Percentiles rank a stretch among this genome's conserved stretches.
Evolutionary conservation across 2,329 filamentous ascomycete species (phyloP).

Genomic region (Cladosporium phlei): DNA sequence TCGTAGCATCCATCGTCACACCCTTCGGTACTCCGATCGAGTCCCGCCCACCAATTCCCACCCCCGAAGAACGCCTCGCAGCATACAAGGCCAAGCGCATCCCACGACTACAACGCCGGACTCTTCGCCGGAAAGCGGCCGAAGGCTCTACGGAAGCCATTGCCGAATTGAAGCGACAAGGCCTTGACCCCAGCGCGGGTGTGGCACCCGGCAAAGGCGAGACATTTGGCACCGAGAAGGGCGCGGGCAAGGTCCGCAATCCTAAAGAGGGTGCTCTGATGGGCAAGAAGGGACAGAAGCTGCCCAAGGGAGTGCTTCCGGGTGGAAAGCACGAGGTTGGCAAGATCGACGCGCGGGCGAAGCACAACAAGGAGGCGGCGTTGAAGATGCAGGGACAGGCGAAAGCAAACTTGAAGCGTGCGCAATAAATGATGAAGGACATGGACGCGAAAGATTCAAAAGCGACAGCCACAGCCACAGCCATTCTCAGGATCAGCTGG

Average conservation of each 20-base stretch:
- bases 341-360: constrained; percentile 26
- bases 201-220: constrained; percentile 27
- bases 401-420: constrained; percentile 23
- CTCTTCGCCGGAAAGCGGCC: constrained; percentile 27
- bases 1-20: constrained; percentile 70
- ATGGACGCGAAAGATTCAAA: constrained; percentile 18
- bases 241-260: constrained; percentile 19
- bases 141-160: constrained; percentile 28
- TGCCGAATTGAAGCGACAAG: constrained; percentile 23
- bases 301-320: constrained; percentile 30
- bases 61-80: constrained; percentile 56
- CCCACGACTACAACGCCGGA: constrained; percentile 49
- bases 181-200: constrained; percentile 26
- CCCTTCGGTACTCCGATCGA: constrained; percentile 62
- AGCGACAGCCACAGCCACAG: too few relatives aligned
- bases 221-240: constrained; percentile 23
- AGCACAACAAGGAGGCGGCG: constrained; percentile 26
- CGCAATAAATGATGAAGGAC: constrained; percentile 24
- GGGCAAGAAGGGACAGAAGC: constrained; percentile 31
- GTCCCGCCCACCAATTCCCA: constrained; percentile 61
- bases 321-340: constrained; percentile 29
- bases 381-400: constrained; percentile 26
- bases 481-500: too few relatives aligned
- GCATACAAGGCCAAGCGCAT: constrained; percentile 52
- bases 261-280: constrained; percentile 21